These are phyloP conservation scores for Penicillium sp. DNA, from an alignment of 2,329 filamentous ascomycete species.

Conservation along the genomic window DNA sequence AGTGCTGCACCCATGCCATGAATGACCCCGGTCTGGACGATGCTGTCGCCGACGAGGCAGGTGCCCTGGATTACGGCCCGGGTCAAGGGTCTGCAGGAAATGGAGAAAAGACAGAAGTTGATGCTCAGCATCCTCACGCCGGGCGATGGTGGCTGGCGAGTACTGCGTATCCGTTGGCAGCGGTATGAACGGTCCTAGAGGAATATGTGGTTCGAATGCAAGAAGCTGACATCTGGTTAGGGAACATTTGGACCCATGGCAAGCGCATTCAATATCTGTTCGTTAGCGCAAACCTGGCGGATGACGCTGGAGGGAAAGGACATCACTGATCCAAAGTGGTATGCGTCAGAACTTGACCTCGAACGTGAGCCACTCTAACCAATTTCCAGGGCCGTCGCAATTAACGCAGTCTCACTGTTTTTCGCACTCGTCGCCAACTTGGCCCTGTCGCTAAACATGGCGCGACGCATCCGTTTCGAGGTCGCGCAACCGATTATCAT, in stretches of 20 bases:
- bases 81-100: conserved; percentile 31
- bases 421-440: conserved; percentile 56
- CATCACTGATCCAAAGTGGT: conserved; percentile 56
- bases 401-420: conserved; percentile 57
- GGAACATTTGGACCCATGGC: conserved; percentile 56
- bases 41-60: conserved; percentile 47
- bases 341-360: conserved; percentile 9
- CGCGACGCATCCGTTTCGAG: conserved; percentile 53
- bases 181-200: conserved; percentile 34
- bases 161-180: conserved; percentile 58
- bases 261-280: conserved; percentile 55
- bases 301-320: conserved; percentile 49
- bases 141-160: conserved; percentile 60
- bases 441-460: conserved; percentile 60
- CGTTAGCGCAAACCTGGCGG: conserved; percentile 57
- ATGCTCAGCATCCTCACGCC: conserved; percentile 22
- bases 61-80: conserved; percentile 41
- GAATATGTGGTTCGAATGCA: too few species aligned
- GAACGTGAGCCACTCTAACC: background rate
- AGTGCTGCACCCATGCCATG: conserved; percentile 39
- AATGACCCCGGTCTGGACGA: conserved; percentile 56
- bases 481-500: conserved; percentile 61
- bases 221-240: conserved; percentile 13
- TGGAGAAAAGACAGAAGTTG: conserved; percentile 38
- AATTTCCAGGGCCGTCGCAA: conserved; percentile 46